These are phyloP conservation scores for Chrysoporthe cubensis DNA, from an alignment of 2,329 filamentous ascomycete genomes.

Conservation along the genomic window DNA sequence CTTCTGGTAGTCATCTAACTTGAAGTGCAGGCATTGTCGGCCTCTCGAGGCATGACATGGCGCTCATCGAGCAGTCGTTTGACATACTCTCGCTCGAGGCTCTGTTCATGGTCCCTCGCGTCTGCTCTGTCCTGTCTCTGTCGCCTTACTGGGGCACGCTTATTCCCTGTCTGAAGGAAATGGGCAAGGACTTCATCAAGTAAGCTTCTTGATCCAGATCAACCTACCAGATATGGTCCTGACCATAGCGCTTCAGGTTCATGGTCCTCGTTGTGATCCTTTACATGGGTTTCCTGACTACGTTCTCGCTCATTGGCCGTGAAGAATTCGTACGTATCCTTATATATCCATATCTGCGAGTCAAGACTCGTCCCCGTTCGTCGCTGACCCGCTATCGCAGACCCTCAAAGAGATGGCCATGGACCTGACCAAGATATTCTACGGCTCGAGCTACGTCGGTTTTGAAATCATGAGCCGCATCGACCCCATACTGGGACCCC, in stretches of 20 bases:
- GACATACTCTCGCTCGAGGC: conserved; percentile 89
- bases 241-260: conserved; percentile 51
- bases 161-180: conserved; percentile 89
- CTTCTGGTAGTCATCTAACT: conserved; percentile 22
- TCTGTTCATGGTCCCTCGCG: conserved; percentile 85
- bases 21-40: conserved; percentile 64
- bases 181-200: conserved; percentile 91
- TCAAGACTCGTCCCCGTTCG: background rate
- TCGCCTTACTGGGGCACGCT: conserved; percentile 90
- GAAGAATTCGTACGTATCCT: conserved; percentile 54
- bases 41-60: conserved; percentile 59
- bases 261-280: conserved; percentile 77
- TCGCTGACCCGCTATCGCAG: conserved; percentile 51
- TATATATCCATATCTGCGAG: background rate
- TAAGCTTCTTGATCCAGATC: conserved; percentile 54
- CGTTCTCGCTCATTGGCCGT: conserved; percentile 77
- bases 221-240: conserved; percentile 29
- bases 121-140: conserved; percentile 84
- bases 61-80: conserved; percentile 78
- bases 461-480: conserved; percentile 70
- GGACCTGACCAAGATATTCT: conserved; percentile 80
- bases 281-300: conserved; percentile 87
- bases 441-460: conserved; percentile 74
- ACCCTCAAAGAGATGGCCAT: conserved; percentile 62
- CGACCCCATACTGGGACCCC: conserved; percentile 61